Evolutionary conservation across 768 basidiomycete species (phyloP), one percentile per base, ranked within the genome.

Genomic region (Pulveroboletus sp.): DNA sequence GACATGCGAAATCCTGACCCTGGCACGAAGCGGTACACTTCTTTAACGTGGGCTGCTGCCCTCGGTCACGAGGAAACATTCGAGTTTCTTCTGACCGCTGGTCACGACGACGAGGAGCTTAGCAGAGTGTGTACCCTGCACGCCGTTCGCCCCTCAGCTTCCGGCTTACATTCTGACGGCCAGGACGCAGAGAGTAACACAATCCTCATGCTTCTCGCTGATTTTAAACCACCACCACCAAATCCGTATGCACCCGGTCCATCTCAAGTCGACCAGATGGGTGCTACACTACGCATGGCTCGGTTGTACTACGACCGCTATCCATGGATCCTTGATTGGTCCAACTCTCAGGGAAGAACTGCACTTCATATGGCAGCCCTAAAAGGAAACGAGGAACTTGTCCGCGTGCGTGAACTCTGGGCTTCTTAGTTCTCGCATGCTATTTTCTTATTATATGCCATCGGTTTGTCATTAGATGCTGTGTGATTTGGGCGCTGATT

Each of bases 181-280:
- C 45, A 96, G 94, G 94, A 97, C 65, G 80, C 81, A 6, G 93
- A 95, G 63, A 89, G 89, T 61, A 93, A 93, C 64, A 96, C 93
- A 1, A 86, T 96, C 40, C 82, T 96, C 41, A 92, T 93, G 75
- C 76, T 95, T 10, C 80, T 97, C n/a, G 92, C 93, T 24, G 90
- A 92, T 57, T 75, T 86, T 38, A 85, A 80, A 46, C 81, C 86
- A 6, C 69, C 72, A 2, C 61, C 68, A 35, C 67, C 73, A 9
- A 72, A 73, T 41, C 68, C 77, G 21, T 81, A 80, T 51, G 63
- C 72, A 5, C 65, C 76, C 15, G 71, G 73, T 14, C 69, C 78
- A 43, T 69, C 71, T 42, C 75, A 80, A 50, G 75, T 77, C 33
- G 87, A 89, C 64, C 75, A 79, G 55, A 80, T 83, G 55, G 80